Evolutionary conservation across 1,139 yeast genomes (phyloP), one percentile per base, ranked within the genome.

Genomic region (Blastobotrys indianensis): DNA sequence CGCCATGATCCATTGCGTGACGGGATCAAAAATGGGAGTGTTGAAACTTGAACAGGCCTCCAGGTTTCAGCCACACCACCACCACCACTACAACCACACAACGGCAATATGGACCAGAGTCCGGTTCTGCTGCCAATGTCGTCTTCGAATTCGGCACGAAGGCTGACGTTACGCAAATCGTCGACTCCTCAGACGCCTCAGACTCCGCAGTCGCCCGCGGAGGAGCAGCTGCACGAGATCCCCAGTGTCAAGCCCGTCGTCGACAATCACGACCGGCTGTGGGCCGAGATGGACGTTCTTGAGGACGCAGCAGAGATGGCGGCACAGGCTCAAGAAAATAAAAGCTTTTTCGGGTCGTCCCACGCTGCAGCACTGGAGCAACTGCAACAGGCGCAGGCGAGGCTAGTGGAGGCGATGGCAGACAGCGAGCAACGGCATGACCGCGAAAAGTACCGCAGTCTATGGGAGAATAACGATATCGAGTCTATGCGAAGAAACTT

Each of bases 221-320:
- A 31, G 5, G 33, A 31, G 8, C 7, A 31, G 8, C 15, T 13
- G 4, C 32, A 39, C 3, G 54, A 54, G 40, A 53, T 63, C 12
- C 66, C 68, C 2, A 55, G 62, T 12, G 68, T 64, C 3, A 51
- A 49, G 40, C 68, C 65, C 2, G 57, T 59, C 1, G 63, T 64
- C 2, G 64, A 64, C 36, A 52, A 58, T 2, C 87, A 81, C 68
- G 95, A 86, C 63, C 74, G 77, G 56, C 68, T 86, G 43, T 88
- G 95, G 95, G 82, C 94, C 2, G 94, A 87, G 58, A 82, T 88
- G 41, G 95, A 85, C 58, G 85, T 85, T 1, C 70, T 90, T 51
- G 92, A 86, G 55, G 95, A 86, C 55, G 94, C 88, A 3, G 76
- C 77, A 47, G 71, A 70, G 47, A 75, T 84, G 75, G 80, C 88